These are phyloP conservation scores for Clavispora asparagi DNA, from an alignment of 805 yeast genomes.

Conservation along the genomic window DNA sequence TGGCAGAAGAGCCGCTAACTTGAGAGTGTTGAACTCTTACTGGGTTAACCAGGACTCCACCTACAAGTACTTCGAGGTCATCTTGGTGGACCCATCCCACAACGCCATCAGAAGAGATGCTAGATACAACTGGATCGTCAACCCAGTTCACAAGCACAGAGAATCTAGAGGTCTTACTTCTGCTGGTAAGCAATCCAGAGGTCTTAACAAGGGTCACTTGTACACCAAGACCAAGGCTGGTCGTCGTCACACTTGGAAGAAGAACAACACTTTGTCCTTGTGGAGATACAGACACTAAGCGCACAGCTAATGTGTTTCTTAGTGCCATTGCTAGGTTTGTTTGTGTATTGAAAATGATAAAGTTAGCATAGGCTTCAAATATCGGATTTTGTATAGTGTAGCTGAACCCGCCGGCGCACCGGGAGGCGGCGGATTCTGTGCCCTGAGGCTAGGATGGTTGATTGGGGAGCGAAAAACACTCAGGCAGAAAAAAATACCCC, in stretches of 20 bases:
- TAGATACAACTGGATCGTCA: constrained; percentile 98
- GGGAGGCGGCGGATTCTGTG: not conserved
- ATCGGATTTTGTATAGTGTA: not conserved
- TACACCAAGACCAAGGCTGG: constrained; percentile 98
- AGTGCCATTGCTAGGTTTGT: constrained; percentile 5
- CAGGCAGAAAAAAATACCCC: too few species aligned
- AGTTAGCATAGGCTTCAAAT: not conserved
- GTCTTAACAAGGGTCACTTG: constrained; percentile 99
- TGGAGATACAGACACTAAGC: constrained; percentile 97
- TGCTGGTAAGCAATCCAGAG: constrained; percentile 98
- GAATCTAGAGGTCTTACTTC: constrained; percentile 99
- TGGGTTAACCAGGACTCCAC: constrained; percentile 99
- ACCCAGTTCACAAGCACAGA: constrained; percentile 99
- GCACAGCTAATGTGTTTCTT: not conserved
- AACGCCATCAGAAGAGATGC: constrained; percentile 98
- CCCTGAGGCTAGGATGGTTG: not conserved
- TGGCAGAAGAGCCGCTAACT: constrained; percentile 97
- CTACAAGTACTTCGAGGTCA: constrained; percentile 98
- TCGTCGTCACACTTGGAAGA: constrained; percentile 99
- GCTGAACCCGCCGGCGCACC: not conserved
- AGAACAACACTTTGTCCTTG: constrained; percentile 94
- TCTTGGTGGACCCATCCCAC: constrained; percentile 96
- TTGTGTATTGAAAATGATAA: not conserved
- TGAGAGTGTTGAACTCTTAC: constrained; percentile 99
- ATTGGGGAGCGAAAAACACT: too few species aligned